phyloP scores from a whole-genome alignment of 257 asterid species.

The Ophiorrhiza pumila region DNA sequence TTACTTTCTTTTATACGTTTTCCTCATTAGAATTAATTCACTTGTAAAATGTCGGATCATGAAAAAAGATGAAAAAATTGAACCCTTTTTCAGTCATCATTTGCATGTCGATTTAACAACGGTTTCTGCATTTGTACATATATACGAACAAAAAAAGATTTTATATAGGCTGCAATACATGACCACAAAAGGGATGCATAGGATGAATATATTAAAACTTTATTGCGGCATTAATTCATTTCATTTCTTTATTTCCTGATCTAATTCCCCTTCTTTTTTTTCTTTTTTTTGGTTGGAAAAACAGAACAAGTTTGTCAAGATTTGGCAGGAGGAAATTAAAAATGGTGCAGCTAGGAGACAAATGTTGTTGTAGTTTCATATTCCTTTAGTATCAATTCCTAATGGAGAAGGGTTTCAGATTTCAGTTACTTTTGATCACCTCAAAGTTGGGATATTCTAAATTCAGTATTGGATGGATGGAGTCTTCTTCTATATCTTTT shows the following conservation, averaged over 20 bases:
- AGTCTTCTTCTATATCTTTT: not conserved
- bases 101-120: no score
- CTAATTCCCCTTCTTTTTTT: not conserved
- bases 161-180: no score
- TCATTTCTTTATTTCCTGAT: not conserved
- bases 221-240: no score
- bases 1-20: not conserved
- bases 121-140: no score
- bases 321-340: not conserved
- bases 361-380: not conserved
- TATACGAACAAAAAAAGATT: no score
- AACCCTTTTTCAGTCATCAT: no score
- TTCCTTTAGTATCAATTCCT: conserved; percentile 13
- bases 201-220: no score
- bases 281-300: not conserved
- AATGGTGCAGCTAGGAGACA: not conserved
- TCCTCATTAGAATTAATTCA: not conserved
- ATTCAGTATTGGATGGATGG: not conserved
- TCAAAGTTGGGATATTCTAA: conserved; percentile 1
- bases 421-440: conserved; percentile 1
- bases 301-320: not conserved
- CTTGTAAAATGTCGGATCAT: not conserved
- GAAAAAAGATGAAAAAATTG: no score
- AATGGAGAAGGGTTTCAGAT: conserved; percentile 7
- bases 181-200: no score